These are phyloP conservation scores for Allium fistulosum DNA, from an alignment of 106 monocot genomes.

Conservation along the genomic window DNA sequence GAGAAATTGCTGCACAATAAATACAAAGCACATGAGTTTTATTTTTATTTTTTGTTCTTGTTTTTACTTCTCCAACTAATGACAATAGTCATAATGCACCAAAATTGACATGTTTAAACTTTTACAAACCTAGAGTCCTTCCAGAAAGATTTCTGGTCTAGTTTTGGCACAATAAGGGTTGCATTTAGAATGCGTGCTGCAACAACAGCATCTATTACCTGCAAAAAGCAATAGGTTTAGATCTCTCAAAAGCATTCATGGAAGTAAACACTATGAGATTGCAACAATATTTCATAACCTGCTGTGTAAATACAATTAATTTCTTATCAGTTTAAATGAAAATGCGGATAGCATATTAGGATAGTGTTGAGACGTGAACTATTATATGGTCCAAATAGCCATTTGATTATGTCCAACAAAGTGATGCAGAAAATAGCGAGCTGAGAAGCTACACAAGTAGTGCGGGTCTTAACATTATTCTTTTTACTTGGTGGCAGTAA, in stretches of 20 bases:
- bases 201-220: constrained; percentile 72
- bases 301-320: too few species aligned
- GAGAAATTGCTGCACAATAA: constrained; percentile 56
- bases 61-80: too few species aligned
- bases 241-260: neutral
- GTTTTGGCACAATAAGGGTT: constrained; percentile 58
- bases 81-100: too few species aligned
- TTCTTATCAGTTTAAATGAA: neutral
- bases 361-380: neutral
- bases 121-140: constrained; percentile 53
- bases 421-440: neutral
- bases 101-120: too few species aligned
- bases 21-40: neutral
- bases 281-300: too few species aligned
- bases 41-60: too few species aligned
- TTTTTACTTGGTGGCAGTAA: too few species aligned
- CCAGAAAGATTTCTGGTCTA: constrained; percentile 75
- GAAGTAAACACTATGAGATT: too few species aligned
- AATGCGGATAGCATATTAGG: neutral
- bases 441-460: too few species aligned
- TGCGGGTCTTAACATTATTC: too few species aligned
- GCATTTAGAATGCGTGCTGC: constrained; percentile 65
- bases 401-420: neutral
- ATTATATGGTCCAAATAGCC: neutral
- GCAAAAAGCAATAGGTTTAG: neutral